Evolutionary conservation across 23 red algal species (phyloP).

Genomic region (Gracilaria gracilis): DNA sequence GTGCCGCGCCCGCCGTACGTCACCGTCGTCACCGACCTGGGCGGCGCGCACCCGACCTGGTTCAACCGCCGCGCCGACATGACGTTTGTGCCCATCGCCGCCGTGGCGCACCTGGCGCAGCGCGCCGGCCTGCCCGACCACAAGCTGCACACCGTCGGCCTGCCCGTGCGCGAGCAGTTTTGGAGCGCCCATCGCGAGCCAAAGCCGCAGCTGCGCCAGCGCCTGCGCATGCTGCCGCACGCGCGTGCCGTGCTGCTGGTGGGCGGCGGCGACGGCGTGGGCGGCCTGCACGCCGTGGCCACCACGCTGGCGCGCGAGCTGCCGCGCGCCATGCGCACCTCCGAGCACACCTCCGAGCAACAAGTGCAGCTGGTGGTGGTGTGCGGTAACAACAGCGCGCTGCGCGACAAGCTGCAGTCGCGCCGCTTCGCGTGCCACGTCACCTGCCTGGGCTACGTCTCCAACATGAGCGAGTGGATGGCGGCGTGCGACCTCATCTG

Average conservation of each 20-base stretch:
- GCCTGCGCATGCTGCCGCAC: constrained; percentile 63
- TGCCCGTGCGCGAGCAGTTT: constrained; percentile 84
- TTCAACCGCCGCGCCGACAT: constrained; percentile 77
- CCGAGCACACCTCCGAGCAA: no score
- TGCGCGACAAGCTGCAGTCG: constrained; percentile 39
- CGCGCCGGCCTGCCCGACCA: constrained; percentile 40
- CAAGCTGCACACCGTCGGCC: constrained; percentile 62
- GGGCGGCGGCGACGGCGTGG: constrained; percentile 89
- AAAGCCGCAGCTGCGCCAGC: constrained; percentile 39
- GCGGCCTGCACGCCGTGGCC: constrained; percentile 59
- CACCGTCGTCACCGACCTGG: constrained; percentile 97
- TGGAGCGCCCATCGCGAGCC: constrained; percentile 35
- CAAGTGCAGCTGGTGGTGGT: constrained; percentile 77
- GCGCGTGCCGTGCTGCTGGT: constrained; percentile 66
- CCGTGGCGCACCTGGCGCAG: constrained; percentile 49
- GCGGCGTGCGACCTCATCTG: constrained; percentile 75
- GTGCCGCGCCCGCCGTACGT: constrained; percentile 75
- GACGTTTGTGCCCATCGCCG: constrained; percentile 77
- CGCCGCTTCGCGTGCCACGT: constrained; percentile 35
- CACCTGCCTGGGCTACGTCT: constrained; percentile 68
- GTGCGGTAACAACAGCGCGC: constrained; percentile 78
- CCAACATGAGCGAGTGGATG: constrained; percentile 96
- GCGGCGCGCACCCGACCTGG: constrained; percentile 94
- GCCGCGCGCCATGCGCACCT: not conserved
- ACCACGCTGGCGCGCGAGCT: constrained; percentile 37